phyloP scores from a whole-genome alignment of 2,329 filamentous ascomycete species.

The Ramularia endophylla region DNA sequence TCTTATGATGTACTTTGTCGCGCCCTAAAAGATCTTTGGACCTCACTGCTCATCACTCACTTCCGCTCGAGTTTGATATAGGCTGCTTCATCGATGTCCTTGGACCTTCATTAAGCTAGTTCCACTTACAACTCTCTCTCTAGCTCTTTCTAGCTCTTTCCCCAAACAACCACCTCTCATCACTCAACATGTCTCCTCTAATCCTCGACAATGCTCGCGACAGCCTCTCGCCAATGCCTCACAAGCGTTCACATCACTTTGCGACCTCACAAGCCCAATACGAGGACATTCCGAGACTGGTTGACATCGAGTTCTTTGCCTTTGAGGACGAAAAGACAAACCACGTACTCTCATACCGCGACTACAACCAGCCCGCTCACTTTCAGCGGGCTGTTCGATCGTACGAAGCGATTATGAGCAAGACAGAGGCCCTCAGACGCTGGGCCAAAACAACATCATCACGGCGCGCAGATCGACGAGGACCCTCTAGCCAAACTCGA shows the following conservation, averaged over 20 bases:
- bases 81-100: not conserved
- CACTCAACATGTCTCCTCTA: constrained; percentile 15
- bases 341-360: constrained; percentile 29
- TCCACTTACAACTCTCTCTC: too few relatives aligned
- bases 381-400: constrained; percentile 22
- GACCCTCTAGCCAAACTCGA: not conserved
- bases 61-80: too few relatives aligned
- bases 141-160: constrained; percentile 1
- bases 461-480: constrained; percentile 4
- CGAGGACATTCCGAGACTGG: constrained; percentile 25
- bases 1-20: too few relatives aligned
- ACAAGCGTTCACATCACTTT: constrained; percentile 17
- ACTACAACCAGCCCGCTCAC: constrained; percentile 23
- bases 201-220: constrained; percentile 13
- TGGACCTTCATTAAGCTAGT: not conserved
- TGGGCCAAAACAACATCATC: constrained; percentile 9
- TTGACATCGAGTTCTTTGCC: constrained; percentile 40
- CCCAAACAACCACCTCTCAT: not conserved
- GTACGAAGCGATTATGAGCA: constrained; percentile 16
- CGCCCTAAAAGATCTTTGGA: constrained; percentile 3
- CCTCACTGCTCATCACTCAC: not conserved
- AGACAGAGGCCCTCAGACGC: constrained; percentile 5
- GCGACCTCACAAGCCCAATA: constrained; percentile 17
- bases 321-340: constrained; percentile 30
- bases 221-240: constrained; percentile 12